Percentiles rank a stretch among this genome's conserved stretches.
phyloP scores from a whole-genome alignment of 2,329 filamentous ascomycete genomes.

The Orbilia brochopaga region DNA sequence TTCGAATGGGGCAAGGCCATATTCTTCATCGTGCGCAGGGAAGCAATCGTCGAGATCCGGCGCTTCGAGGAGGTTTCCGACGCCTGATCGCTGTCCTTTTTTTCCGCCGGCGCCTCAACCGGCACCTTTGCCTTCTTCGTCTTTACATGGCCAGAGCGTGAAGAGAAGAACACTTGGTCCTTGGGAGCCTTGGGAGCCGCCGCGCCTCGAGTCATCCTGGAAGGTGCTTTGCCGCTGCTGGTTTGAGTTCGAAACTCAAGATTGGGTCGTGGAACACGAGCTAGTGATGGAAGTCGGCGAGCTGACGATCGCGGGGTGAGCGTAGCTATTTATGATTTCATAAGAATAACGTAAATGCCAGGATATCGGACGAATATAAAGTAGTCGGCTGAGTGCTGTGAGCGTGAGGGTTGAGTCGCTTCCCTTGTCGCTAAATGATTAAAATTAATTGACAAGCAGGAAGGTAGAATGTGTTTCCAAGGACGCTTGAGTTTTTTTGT shows the following conservation, averaged over 20 bases:
- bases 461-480: constrained; percentile 3
- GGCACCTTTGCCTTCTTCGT: constrained; percentile 33
- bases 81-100: constrained; percentile 14
- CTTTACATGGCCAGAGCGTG: constrained; percentile 35
- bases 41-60: constrained; percentile 42
- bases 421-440: background rate
- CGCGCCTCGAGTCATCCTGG: constrained; percentile 40
- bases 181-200: constrained; percentile 31
- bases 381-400: background rate
- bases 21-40: constrained; percentile 30
- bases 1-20: constrained; percentile 46
- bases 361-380: constrained; percentile 33
- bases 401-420: background rate
- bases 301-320: constrained; percentile 41
- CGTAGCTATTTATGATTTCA: constrained; percentile 33
- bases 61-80: constrained; percentile 35
- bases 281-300: constrained; percentile 44
- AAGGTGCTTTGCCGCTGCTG: background rate
- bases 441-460: constrained; percentile 4
- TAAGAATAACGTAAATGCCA: constrained; percentile 46
- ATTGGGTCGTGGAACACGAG: background rate
- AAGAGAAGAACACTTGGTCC: constrained; percentile 50
- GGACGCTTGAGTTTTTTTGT: constrained; percentile 30
- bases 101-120: constrained; percentile 11
- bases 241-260: constrained; percentile 4